Conservation (phyloP, 805 yeast species). For the Nakazawaea molendinolei region DNA sequence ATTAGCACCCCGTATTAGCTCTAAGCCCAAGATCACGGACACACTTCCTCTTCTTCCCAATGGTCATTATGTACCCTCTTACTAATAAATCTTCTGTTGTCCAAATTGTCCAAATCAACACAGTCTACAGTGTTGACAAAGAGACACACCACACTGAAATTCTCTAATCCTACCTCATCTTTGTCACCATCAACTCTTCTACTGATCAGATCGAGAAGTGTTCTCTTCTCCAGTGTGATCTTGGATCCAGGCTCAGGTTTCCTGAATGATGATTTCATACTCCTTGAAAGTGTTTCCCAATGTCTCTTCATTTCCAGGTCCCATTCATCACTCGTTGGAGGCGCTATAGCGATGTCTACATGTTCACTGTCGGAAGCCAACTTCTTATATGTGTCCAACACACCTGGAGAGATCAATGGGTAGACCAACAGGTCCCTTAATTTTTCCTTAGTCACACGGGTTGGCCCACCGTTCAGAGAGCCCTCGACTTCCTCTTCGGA, state of each 20-base stretch:
- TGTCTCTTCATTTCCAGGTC: constrained; percentile 50
- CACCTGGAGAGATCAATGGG: constrained; percentile 16
- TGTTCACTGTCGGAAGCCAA: constrained; percentile 1
- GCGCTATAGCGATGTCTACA: constrained; percentile 14
- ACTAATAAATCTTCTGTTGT: constrained; percentile 44
- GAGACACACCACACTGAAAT: constrained; percentile 64
- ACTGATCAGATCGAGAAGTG: constrained; percentile 59
- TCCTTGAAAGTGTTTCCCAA: constrained; percentile 56
- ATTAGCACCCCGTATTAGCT: no score
- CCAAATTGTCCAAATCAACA: constrained; percentile 49
- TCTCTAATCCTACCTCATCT: constrained; percentile 52
- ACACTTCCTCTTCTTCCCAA: constrained; percentile 75
- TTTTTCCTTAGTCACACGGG: no score
- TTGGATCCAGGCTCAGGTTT: constrained; percentile 68
- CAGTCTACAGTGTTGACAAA: constrained; percentile 68
- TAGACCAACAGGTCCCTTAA: constrained; percentile 17
- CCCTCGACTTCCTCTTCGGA: background rate
- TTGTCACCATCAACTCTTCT: constrained; percentile 81
- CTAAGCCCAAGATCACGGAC: constrained; percentile 62
- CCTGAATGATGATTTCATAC: constrained; percentile 57
- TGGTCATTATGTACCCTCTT: constrained; percentile 48
- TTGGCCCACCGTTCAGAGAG: constrained; percentile 15
- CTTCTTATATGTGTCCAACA: constrained; percentile 8
- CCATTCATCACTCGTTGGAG: constrained; percentile 65
- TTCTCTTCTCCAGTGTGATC: constrained; percentile 47